Evolutionary conservation across 352 stramenopile species (phyloP).

Genomic region (Saprolegnia parasitica): DNA sequence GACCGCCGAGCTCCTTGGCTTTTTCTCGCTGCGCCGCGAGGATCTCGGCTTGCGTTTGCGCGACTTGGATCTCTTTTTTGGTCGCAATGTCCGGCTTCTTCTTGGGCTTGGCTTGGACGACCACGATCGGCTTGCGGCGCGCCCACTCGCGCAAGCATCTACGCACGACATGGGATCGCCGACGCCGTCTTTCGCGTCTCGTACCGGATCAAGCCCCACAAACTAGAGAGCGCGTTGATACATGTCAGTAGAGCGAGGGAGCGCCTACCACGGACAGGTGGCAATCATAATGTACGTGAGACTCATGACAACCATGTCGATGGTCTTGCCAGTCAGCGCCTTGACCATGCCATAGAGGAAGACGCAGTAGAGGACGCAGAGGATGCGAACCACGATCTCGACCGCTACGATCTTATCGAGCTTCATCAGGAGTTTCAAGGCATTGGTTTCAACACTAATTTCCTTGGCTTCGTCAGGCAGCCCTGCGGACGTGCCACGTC

Average conservation of each 20-base stretch:
- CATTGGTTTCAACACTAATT: too few relatives aligned
- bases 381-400: slow-evolving; percentile 13
- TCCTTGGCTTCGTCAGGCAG: too few relatives aligned
- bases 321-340: background rate
- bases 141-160: slow-evolving; percentile 43
- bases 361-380: slow-evolving; percentile 8
- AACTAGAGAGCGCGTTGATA: slow-evolving; percentile 36
- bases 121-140: slow-evolving; percentile 46
- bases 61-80: slow-evolving; percentile 47
- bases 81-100: slow-evolving; percentile 72
- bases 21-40: slow-evolving; percentile 65
- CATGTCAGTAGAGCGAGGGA: too few relatives aligned
- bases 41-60: slow-evolving; percentile 75
- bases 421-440: background rate
- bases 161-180: background rate
- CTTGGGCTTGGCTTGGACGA: slow-evolving; percentile 62
- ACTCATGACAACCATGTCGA: slow-evolving; percentile 55
- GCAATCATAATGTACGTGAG: slow-evolving; percentile 79
- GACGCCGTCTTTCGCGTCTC: background rate
- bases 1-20: slow-evolving; percentile 54
- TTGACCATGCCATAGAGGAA: slow-evolving; percentile 18
- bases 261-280: slow-evolving; percentile 64
- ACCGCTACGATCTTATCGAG: slow-evolving; percentile 2
- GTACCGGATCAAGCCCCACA: slow-evolving; percentile 75
- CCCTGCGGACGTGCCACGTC: too few relatives aligned